A percentile compares a stretch with the other conserved stretches of the same genome.
Conservation (phyloP, 2,329 filamentous ascomycete genomes). For the Colletotrichum viniferum region DNA sequence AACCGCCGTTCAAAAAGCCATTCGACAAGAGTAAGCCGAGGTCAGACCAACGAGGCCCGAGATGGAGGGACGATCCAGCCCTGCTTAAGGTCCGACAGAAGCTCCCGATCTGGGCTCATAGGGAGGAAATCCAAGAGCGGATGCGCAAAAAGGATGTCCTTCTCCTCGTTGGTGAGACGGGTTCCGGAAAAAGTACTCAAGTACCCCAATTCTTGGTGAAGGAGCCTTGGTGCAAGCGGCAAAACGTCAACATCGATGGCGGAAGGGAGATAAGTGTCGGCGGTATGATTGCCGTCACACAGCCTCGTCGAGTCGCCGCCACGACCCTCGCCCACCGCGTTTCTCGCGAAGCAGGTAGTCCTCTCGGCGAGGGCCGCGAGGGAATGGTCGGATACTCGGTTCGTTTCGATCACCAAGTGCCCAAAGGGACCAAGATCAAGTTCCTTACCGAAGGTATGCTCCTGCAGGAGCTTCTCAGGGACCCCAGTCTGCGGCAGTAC, state of each 20-base stretch:
- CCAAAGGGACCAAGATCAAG: slow-evolving; percentile 85
- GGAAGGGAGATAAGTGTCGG: slow-evolving; percentile 60
- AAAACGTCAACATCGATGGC: slow-evolving; percentile 52
- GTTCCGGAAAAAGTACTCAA: slow-evolving; percentile 96
- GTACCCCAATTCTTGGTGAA: slow-evolving; percentile 85
- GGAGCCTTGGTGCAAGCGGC: slow-evolving; percentile 78
- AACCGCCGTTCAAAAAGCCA: not conserved
- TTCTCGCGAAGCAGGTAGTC: slow-evolving; percentile 72
- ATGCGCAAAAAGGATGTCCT: slow-evolving; percentile 75
- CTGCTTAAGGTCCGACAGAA: slow-evolving; percentile 60
- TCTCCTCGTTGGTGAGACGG: slow-evolving; percentile 89
- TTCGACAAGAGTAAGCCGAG: not conserved
- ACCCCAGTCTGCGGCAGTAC: slow-evolving; percentile 82
- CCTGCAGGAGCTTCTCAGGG: slow-evolving; percentile 88
- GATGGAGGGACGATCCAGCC: slow-evolving; percentile 31
- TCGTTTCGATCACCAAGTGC: slow-evolving; percentile 86
- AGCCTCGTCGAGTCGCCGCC: slow-evolving; percentile 91
- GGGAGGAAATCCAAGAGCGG: slow-evolving; percentile 69
- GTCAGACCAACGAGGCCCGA: not conserved
- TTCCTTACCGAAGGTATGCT: slow-evolving; percentile 97
- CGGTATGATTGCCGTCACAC: slow-evolving; percentile 89
- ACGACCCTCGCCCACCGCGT: slow-evolving; percentile 90
- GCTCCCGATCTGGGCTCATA: slow-evolving; percentile 81
- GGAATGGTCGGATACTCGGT: slow-evolving; percentile 87
- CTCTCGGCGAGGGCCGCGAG: slow-evolving; percentile 46